These are phyloP conservation scores for Russula sp. DNA, from an alignment of 768 basidiomycete species.

Conservation along the genomic window DNA sequence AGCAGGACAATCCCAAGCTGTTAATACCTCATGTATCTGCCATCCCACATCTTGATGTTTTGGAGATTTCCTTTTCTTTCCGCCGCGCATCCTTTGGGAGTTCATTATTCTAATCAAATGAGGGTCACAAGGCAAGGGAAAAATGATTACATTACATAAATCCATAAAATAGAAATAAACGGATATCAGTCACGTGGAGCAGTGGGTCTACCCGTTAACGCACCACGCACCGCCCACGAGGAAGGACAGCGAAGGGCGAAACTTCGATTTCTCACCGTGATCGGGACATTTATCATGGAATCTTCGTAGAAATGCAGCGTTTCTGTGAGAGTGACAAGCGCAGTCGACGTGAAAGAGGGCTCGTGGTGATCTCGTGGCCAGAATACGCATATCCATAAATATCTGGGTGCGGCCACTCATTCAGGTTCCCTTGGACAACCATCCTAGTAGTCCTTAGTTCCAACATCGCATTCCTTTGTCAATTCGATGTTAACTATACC, in stretches of 20 bases:
- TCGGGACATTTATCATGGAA: neutral
- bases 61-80: no score
- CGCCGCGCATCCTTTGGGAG: no score
- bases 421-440: neutral
- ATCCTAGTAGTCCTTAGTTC: neutral
- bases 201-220: neutral
- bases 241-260: neutral
- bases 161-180: no score
- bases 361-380: no score
- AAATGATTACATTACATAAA: no score
- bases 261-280: neutral
- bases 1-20: no score
- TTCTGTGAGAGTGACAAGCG: neutral
- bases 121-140: no score
- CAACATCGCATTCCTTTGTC: neutral
- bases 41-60: no score
- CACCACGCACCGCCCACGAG: neutral
- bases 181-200: neutral
- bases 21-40: no score
- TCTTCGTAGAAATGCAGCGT: neutral
- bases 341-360: neutral
- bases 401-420: no score
- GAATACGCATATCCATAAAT: no score
- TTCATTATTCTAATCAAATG: no score
- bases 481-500: neutral